Percentiles rank a stretch among this genome's conserved stretches.
Conservation (phyloP, 2,329 filamentous ascomycete genomes). For the Penicillium sp. region DNA sequence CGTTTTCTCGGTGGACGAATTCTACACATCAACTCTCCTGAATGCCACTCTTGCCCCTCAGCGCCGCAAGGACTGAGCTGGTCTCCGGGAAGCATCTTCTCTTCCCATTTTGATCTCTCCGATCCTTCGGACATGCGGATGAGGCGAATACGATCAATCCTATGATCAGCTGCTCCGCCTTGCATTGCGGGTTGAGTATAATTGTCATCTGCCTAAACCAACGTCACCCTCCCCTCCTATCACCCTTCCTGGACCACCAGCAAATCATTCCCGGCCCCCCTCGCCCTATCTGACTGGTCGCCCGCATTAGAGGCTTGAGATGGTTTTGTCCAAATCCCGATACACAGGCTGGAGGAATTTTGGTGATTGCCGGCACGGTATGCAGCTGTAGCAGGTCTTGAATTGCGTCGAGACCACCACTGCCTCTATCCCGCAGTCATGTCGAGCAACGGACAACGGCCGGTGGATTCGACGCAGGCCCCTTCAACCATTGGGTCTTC, state of each 20-base stretch:
- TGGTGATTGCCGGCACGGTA: constrained; percentile 25
- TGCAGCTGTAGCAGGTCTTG: constrained; percentile 23
- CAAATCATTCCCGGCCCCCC: neutral
- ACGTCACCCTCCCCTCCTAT: constrained; percentile 11
- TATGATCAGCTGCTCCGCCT: constrained; percentile 18
- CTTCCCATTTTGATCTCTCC: neutral
- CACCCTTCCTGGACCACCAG: neutral
- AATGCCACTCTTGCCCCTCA: neutral
- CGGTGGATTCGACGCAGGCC: constrained; percentile 19
- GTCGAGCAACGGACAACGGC: constrained; percentile 24
- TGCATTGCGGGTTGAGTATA: constrained; percentile 24
- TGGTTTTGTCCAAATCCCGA: constrained; percentile 29
- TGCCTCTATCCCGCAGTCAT: constrained; percentile 25
- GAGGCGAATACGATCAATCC: constrained; percentile 8
- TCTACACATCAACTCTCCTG: neutral
- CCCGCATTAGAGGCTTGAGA: constrained; percentile 27
- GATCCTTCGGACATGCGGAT: constrained; percentile 1
- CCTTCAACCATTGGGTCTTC: constrained; percentile 10
- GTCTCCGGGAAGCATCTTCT: neutral
- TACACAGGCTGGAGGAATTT: constrained; percentile 32
- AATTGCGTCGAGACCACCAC: constrained; percentile 16
- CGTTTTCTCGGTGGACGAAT: constrained; percentile 3
- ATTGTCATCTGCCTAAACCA: constrained; percentile 14
- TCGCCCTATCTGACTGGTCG: constrained; percentile 14
- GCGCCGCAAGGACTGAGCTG: neutral